Base-by-base conservation (phyloP, 306 rosid species). In the Prosopis cineraria region DNA sequence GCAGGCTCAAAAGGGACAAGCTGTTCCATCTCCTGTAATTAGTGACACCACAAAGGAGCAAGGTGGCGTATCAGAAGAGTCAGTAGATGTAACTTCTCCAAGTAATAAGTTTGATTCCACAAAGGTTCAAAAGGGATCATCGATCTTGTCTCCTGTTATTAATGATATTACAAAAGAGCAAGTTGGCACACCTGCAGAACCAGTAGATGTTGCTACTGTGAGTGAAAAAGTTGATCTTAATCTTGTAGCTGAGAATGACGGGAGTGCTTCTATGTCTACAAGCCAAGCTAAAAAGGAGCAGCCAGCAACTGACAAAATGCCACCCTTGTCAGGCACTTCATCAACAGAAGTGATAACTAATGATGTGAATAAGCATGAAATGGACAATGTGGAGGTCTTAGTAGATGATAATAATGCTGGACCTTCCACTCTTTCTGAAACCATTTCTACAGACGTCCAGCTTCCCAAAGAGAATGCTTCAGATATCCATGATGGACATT, bases 1-100 rank as follows among this genome's bases (percentile, higher is more conserved):
- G 39, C 84, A 88, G 97, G 82, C 87, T 83, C 91, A 76, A 81
- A 67, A 85, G 87, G 80, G 80, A 79, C 83, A 5, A 47, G 69
- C 87, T 8, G 72, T 40, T n/a, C 81, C 86, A 33, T 74, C 88
- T 75, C 67, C 83, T 65, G 74, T 30, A 77, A 68, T 50, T 34
- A 77, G 80, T 58, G 87, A 82, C 68, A 31, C 80, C 72, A 63
- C 73, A 20, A 34, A 44, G 69, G 93, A 88, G 78, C 85, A 83
- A 78, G 81, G 47, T 80, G 85, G 80, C 48, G 50, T 53, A 33
- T 65, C 79, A 70, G 58, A 75, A 67, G 80, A 82, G n/a, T 82
- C 59, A 31, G 78, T 47, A 65, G 85, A 87, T 70, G 80, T 50
- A 59, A 63, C 82, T 71, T 69, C 86, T 58, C 85, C 81, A 55